Evolutionary conservation across 129 eudicot genomes (phyloP).

Genomic region (Gnaphalium uliginosum): DNA sequence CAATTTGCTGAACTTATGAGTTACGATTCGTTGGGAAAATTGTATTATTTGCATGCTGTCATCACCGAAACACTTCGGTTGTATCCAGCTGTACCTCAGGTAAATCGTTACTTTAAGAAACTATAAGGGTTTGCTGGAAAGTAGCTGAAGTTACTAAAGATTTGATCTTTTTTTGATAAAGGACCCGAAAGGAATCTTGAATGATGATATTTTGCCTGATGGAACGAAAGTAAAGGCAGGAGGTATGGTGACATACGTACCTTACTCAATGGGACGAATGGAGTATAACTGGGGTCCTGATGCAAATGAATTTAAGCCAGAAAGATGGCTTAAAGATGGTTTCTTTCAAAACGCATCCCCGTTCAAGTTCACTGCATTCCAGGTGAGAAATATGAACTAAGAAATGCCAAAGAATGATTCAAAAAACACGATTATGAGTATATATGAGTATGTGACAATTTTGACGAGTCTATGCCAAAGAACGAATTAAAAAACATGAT

Average conservation of each 20-base stretch:
- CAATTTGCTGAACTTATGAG: conserved; percentile 69
- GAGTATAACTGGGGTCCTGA: conserved; percentile 98
- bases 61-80: conserved; percentile 89
- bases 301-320: conserved; percentile 85
- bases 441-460: not conserved
- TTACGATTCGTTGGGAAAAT: conserved; percentile 74
- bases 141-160: not conserved
- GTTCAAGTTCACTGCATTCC: conserved; percentile 94
- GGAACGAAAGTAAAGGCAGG: conserved; percentile 96
- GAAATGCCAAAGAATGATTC: not conserved
- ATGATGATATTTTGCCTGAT: conserved; percentile 88
- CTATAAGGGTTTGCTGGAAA: conserved; percentile 4
- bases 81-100: conserved; percentile 99
- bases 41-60: conserved; percentile 90
- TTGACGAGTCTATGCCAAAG: not conserved
- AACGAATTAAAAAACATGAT: not conserved
- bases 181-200: conserved; percentile 92
- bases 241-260: conserved; percentile 98
- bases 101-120: conserved; percentile 22
- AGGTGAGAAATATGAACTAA: conserved; percentile 40
- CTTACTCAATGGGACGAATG: conserved; percentile 98
- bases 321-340: conserved; percentile 72
- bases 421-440: not conserved
- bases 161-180: conserved; percentile 3
- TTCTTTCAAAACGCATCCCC: conserved; percentile 89